Evolutionary conservation across 2,329 filamentous ascomycete species (phyloP).

Genomic region (Botrytis medusae): DNA sequence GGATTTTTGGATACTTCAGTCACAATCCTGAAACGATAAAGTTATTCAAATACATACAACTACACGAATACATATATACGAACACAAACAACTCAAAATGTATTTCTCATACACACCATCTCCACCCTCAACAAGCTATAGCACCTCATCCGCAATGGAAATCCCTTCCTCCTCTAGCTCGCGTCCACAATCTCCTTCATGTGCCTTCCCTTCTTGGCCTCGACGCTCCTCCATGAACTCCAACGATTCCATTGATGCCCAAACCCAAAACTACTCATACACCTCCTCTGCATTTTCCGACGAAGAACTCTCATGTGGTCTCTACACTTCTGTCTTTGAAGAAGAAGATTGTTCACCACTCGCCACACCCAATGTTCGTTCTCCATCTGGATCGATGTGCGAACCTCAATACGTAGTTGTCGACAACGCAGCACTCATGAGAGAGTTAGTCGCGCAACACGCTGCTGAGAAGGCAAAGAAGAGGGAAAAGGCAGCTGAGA

Average conservation of each 20-base stretch:
- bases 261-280: slow-evolving; percentile 25
- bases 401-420: slow-evolving; percentile 31
- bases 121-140: slow-evolving; percentile 32
- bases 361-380: slow-evolving; percentile 35
- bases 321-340: slow-evolving; percentile 52
- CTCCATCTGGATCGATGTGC: slow-evolving; percentile 31
- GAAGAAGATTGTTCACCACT: slow-evolving; percentile 49
- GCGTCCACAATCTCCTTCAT: slow-evolving; percentile 39
- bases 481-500: slow-evolving; percentile 25
- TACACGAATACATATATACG: not conserved
- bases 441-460: slow-evolving; percentile 35
- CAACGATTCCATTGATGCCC: slow-evolving; percentile 27
- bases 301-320: slow-evolving; percentile 49
- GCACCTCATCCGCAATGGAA: slow-evolving; percentile 33
- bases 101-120: slow-evolving; percentile 37
- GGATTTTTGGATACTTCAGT: not conserved
- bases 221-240: slow-evolving; percentile 51
- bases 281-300: slow-evolving; percentile 51
- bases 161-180: slow-evolving; percentile 32
- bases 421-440: slow-evolving; percentile 36
- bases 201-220: slow-evolving; percentile 61
- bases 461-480: slow-evolving; percentile 38
- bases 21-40: not conserved
- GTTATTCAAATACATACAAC: not conserved
- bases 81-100: slow-evolving; percentile 25